A percentile compares a stretch with the other conserved stretches of the same genome.
These are phyloP conservation scores for Cicer bijugum DNA, from an alignment of 306 rosid genomes.

Conservation along the genomic window DNA sequence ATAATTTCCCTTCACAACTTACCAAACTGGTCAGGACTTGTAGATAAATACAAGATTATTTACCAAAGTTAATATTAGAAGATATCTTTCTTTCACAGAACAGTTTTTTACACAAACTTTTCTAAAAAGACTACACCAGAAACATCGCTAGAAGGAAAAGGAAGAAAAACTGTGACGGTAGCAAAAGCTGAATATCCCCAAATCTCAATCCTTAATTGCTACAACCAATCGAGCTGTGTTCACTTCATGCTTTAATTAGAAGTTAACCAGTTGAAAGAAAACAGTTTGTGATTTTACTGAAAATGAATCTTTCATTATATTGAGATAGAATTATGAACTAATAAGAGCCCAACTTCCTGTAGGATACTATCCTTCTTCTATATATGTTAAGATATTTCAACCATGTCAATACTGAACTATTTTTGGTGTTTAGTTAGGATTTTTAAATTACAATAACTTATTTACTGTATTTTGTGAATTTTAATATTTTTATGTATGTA, in stretches of 20 bases:
- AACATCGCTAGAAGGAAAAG: not conserved
- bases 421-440: not conserved
- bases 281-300: not conserved
- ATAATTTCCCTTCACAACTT: conserved; percentile 35
- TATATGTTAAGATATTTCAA: conserved; percentile 3
- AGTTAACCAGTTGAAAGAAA: not conserved
- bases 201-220: conserved; percentile 23
- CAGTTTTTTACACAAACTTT: conserved; percentile 17
- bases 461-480: not conserved
- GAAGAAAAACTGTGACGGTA: not conserved
- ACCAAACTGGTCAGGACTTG: conserved; percentile 25
- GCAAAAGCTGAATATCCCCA: conserved; percentile 16
- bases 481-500: not conserved
- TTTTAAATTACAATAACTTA: not conserved
- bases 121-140: conserved; percentile 16
- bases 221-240: conserved; percentile 2
- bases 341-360: not conserved
- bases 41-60: not conserved
- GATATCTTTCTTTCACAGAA: not conserved
- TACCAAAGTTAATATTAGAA: not conserved
- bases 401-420: not conserved
- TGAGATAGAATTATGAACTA: not conserved
- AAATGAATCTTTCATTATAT: not conserved
- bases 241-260: not conserved
- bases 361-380: not conserved